Conservation (phyloP, 179 eudicot species). For the Silene coronaria region DNA sequence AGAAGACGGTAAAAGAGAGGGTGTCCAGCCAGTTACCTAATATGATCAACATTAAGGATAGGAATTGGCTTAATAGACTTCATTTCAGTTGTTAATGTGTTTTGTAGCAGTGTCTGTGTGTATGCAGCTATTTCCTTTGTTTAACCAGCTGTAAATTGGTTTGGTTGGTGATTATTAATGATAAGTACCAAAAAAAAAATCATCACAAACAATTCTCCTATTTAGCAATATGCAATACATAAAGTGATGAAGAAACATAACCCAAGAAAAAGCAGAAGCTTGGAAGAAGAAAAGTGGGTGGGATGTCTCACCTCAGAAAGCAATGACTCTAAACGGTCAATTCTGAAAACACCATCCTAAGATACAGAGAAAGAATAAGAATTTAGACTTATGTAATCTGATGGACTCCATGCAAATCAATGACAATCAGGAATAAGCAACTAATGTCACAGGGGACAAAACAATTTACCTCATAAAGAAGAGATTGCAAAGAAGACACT, state of each 20-base stretch:
- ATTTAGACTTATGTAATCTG: conserved; percentile 8
- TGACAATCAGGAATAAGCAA: background rate
- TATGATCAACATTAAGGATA: too few species aligned
- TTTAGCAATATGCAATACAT: background rate
- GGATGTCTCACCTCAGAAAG: conserved; percentile 55
- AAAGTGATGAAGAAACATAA: background rate
- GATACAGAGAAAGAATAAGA: conserved; percentile 17
- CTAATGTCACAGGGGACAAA: background rate
- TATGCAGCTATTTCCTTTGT: too few species aligned
- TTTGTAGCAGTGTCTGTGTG: too few species aligned
- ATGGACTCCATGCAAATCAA: background rate
- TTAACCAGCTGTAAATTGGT: too few species aligned
- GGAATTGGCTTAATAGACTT: too few species aligned
- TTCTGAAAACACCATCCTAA: conserved; percentile 80
- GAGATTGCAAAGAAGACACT: conserved; percentile 58
- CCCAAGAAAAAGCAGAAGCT: conserved; percentile 12
- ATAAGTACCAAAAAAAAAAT: too few species aligned
- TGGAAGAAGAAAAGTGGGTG: background rate
- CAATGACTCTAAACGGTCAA: conserved; percentile 86
- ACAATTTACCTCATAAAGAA: conserved; percentile 69
- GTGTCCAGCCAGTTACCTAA: too few species aligned
- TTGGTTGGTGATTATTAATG: too few species aligned
- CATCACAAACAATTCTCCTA: too few species aligned
- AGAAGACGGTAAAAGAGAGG: too few species aligned
- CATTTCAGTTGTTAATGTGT: too few species aligned